phyloP scores from a whole-genome alignment of 164 flowering plant genomes.

The Macadamia integrifolia region DNA sequence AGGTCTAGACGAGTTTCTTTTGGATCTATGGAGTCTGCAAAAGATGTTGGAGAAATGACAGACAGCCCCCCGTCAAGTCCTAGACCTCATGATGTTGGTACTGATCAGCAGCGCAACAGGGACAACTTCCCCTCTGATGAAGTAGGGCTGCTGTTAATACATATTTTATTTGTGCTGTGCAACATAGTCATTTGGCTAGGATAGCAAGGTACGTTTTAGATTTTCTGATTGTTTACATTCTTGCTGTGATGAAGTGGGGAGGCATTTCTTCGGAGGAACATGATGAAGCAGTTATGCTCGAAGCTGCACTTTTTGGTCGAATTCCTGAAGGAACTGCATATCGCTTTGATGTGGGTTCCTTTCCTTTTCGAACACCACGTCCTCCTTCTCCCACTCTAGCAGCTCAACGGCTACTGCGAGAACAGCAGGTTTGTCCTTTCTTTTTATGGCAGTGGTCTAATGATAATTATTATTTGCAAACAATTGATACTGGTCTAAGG shows the following conservation, averaged over 20 bases:
- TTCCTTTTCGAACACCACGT: constrained; percentile 46
- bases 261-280: constrained; percentile 94
- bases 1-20: constrained; percentile 49
- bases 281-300: constrained; percentile 99
- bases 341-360: constrained; percentile 26
- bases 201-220: background rate
- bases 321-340: constrained; percentile 67
- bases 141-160: constrained; percentile 26
- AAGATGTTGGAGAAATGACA: constrained; percentile 32
- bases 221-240: constrained; percentile 2
- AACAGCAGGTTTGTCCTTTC: constrained; percentile 69
- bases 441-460: background rate
- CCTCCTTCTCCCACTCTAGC: constrained; percentile 85
- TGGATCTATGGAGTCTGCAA: constrained; percentile 30
- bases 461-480: background rate
- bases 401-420: constrained; percentile 83
- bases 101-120: constrained; percentile 31
- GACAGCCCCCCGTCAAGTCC: constrained; percentile 54
- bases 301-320: constrained; percentile 98
- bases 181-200: background rate
- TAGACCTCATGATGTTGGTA: constrained; percentile 15
- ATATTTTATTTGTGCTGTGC: background rate
- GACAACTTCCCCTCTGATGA: constrained; percentile 57
- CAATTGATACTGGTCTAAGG: constrained; percentile 1
- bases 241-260: constrained; percentile 65